Evolutionary conservation across 176 grass and related monocot species (phyloP).

Genomic region (Oryza brachyantha): DNA sequence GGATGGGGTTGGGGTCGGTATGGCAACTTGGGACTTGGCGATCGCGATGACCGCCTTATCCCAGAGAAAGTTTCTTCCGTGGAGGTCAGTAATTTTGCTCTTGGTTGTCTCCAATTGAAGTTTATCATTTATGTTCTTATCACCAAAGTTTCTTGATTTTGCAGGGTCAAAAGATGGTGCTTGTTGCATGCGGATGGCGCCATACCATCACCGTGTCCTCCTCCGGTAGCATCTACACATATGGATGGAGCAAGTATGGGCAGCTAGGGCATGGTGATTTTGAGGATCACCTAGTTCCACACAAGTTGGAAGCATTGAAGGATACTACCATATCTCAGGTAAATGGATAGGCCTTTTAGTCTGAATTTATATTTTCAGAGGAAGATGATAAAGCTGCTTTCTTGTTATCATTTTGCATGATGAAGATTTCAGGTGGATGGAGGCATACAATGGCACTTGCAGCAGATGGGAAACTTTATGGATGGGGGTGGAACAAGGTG

Average conservation of each 20-base stretch:
- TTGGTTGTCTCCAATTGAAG: neutral
- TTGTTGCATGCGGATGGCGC: slow-evolving; percentile 79
- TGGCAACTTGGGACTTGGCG: slow-evolving; percentile 72
- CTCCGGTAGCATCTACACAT: slow-evolving; percentile 60
- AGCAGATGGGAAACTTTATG: slow-evolving; percentile 63
- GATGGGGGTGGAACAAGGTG: slow-evolving; percentile 92
- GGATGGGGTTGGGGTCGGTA: slow-evolving; percentile 85
- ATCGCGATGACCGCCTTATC: slow-evolving; percentile 54
- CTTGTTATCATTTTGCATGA: neutral
- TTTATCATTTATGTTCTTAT: neutral
- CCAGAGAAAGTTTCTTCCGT: slow-evolving; percentile 62
- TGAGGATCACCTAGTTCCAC: slow-evolving; percentile 65
- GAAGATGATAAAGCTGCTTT: neutral
- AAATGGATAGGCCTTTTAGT: neutral
- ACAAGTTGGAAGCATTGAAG: slow-evolving; percentile 52
- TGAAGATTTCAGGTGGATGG: slow-evolving; percentile 83
- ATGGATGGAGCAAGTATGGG: slow-evolving; percentile 87
- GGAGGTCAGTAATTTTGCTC: slow-evolving; percentile 27
- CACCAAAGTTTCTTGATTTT: neutral
- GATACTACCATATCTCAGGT: slow-evolving; percentile 59
- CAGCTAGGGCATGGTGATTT: slow-evolving; percentile 79
- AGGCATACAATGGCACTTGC: slow-evolving; percentile 72
- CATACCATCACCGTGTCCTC: slow-evolving; percentile 56
- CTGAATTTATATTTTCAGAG: neutral
- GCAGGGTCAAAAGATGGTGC: slow-evolving; percentile 56